These are phyloP conservation scores for Yarrowia sp. DNA, from an alignment of 805 yeast species.

Conservation along the genomic window DNA sequence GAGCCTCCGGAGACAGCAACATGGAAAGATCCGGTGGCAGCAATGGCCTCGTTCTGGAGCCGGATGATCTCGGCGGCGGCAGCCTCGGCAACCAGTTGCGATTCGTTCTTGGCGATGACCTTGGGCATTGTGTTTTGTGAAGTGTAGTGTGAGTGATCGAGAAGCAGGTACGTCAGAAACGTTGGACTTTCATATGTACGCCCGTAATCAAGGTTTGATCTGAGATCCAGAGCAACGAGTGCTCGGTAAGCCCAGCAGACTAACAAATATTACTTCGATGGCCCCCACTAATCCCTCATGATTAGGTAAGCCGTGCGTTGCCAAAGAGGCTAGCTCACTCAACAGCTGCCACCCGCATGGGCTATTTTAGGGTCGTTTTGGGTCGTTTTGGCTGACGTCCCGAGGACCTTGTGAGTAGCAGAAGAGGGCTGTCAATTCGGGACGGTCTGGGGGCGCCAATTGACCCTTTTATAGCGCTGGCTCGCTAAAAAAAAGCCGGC, in stretches of 20 bases:
- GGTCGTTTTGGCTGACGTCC: background rate
- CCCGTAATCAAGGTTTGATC: conserved; percentile 4
- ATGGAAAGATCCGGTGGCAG: conserved; percentile 47
- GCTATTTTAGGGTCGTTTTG: background rate
- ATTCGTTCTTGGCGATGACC: conserved; percentile 20
- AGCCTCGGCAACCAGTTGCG: conserved; percentile 20
- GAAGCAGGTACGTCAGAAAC: background rate
- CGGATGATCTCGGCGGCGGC: conserved; percentile 18
- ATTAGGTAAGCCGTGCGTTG: no score
- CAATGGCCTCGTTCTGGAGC: conserved; percentile 18
- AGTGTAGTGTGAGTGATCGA: background rate
- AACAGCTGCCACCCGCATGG: background rate
- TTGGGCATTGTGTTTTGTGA: background rate
- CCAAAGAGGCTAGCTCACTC: background rate
- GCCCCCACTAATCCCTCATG: no score
- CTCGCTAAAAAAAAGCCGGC: no score
- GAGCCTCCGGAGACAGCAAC: conserved; percentile 93
- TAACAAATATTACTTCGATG: no score
- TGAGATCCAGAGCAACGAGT: background rate
- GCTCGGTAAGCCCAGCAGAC: no score
- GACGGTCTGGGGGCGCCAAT: no score
- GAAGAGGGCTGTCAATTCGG: no score
- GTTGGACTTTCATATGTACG: background rate
- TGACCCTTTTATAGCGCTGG: no score
- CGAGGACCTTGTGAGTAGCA: no score